These are phyloP conservation scores for Chara braunii DNA, from an alignment of 139 green algal genomes.

Conservation along the genomic window DNA sequence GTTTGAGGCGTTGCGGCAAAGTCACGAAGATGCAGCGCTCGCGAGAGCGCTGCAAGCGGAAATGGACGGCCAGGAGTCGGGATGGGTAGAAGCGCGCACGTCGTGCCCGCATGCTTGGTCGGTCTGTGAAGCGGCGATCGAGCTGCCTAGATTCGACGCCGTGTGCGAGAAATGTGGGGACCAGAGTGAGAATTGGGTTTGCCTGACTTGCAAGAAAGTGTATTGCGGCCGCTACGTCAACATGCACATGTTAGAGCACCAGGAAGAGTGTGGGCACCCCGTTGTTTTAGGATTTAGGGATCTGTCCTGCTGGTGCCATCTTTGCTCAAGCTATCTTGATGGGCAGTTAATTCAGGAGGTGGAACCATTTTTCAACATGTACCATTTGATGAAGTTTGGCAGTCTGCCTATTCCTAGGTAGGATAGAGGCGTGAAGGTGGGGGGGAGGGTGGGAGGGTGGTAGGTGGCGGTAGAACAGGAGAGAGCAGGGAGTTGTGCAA, in stretches of 20 bases:
- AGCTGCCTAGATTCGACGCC: neutral
- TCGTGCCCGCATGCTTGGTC: neutral
- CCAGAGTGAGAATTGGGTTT: conserved; percentile 37
- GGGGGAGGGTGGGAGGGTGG: no score
- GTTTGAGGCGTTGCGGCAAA: no score
- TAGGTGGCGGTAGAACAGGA: no score
- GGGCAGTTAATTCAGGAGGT: conserved; percentile 13
- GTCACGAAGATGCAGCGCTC: no score
- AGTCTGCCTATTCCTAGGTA: neutral
- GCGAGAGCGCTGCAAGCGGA: neutral
- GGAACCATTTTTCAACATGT: conserved; percentile 9
- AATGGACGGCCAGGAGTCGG: neutral
- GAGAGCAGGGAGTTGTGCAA: no score
- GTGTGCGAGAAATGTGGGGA: conserved; percentile 1
- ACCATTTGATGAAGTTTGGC: conserved; percentile 35
- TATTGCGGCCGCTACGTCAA: conserved; percentile 31
- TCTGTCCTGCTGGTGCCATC: conserved; percentile 37
- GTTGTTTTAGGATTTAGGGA: conserved; percentile 36
- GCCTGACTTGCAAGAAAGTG: conserved; percentile 22
- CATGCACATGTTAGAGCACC: conserved; percentile 37
- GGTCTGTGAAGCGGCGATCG: neutral
- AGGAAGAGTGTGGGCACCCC: conserved; percentile 2
- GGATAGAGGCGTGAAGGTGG: neutral
- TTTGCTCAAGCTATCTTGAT: conserved; percentile 28
- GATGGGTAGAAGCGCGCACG: neutral